These are phyloP conservation scores for Amanita rimosa DNA, from an alignment of 768 basidiomycete genomes.

Conservation along the genomic window DNA sequence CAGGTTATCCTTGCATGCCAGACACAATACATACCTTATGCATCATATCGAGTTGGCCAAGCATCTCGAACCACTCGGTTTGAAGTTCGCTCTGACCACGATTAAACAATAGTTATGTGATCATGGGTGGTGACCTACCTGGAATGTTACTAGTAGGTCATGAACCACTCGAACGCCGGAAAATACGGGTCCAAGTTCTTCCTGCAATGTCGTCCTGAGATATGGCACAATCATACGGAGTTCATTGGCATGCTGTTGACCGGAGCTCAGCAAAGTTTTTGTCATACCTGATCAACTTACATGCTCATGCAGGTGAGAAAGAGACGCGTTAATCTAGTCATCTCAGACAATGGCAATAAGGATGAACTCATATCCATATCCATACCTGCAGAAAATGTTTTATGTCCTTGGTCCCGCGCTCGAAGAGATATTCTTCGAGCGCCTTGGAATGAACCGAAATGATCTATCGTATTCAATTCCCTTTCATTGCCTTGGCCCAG, in stretches of 20 bases:
- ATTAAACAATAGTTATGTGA: not conserved
- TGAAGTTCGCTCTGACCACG: not conserved
- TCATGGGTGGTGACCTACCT: not conserved
- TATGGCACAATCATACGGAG: not conserved
- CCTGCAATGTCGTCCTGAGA: not conserved
- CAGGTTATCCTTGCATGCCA: not conserved
- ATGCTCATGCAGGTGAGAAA: not conserved
- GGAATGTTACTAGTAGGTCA: not conserved
- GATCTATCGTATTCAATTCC: not conserved
- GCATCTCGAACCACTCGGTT: not conserved
- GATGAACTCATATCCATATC: not conserved
- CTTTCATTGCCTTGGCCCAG: not conserved
- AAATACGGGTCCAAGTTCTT: slow-evolving; percentile 1
- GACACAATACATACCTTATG: not conserved
- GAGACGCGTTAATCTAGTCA: not conserved
- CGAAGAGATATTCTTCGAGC: not conserved
- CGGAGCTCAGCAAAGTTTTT: not conserved
- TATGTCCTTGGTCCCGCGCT: not conserved
- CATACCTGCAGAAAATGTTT: not conserved
- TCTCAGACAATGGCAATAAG: not conserved
- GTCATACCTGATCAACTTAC: not conserved
- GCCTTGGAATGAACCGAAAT: not conserved
- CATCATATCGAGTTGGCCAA: not conserved
- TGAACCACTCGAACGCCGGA: not conserved
- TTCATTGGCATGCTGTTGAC: not conserved